These are phyloP conservation scores for Exophiala spinifera DNA, from an alignment of 2,329 filamentous ascomycete species.

Conservation along the genomic window DNA sequence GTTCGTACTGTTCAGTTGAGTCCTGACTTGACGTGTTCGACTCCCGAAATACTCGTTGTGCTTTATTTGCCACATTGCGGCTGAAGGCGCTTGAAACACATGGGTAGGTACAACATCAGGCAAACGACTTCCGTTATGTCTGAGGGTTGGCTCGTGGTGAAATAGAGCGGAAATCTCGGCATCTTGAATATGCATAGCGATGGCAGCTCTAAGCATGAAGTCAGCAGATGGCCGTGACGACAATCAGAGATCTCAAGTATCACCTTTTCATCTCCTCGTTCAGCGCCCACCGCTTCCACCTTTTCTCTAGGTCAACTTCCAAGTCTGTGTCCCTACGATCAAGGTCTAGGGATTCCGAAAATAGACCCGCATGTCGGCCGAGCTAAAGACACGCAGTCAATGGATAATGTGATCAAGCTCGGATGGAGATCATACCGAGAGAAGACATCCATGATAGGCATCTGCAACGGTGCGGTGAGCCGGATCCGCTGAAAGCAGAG, in stretches of 20 bases:
- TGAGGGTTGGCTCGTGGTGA: constrained; percentile 16
- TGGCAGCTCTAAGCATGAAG: no score
- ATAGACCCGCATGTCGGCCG: constrained; percentile 8
- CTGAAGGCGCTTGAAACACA: constrained; percentile 13
- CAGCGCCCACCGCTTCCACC: constrained; percentile 12
- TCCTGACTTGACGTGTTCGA: no score
- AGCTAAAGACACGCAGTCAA: no score
- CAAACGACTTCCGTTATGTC: constrained; percentile 6
- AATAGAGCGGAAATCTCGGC: constrained; percentile 15
- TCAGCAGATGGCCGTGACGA: no score
- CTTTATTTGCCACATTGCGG: constrained; percentile 6
- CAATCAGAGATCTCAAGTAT: neutral
- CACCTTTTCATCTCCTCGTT: constrained; percentile 13
- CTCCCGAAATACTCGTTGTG: neutral
- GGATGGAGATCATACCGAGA: no score
- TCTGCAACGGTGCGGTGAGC: constrained; percentile 29
- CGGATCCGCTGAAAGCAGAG: constrained; percentile 28
- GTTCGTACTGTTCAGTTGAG: no score
- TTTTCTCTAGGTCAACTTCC: constrained; percentile 4
- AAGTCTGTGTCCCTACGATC: no score
- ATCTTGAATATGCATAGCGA: constrained; percentile 12
- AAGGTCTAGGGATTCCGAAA: no score
- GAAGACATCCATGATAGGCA: constrained; percentile 28
- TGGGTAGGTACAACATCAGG: constrained; percentile 6
- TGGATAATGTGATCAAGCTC: no score